phyloP scores from a whole-genome alignment of 768 basidiomycete genomes.

The Crepidotus variabilis region DNA sequence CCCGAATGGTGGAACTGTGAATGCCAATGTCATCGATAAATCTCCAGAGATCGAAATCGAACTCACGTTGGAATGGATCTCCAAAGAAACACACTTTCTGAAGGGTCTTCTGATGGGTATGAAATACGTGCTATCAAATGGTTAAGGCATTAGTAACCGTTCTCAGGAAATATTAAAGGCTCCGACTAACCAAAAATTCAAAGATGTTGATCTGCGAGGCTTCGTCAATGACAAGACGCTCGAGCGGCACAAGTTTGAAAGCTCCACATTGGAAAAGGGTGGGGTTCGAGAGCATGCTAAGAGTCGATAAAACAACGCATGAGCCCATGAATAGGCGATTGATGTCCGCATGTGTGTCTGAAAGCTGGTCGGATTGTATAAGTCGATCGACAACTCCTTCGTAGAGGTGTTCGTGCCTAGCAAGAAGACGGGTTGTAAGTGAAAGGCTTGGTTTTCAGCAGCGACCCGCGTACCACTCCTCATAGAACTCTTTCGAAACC shows the following conservation, averaged over 20 bases:
- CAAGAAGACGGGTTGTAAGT: neutral
- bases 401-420: conserved; percentile 52
- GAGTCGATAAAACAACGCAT: conserved; percentile 41
- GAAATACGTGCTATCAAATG: conserved; percentile 37
- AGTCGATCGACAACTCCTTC: conserved; percentile 24
- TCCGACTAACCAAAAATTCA: conserved; percentile 41
- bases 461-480: conserved; percentile 33
- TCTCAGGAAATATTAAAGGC: neutral
- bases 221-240: conserved; percentile 48
- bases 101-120: conserved; percentile 30
- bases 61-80: conserved; percentile 46
- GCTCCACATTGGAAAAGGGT: conserved; percentile 27
- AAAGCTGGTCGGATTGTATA: conserved; percentile 40
- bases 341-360: conserved; percentile 17
- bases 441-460: too few species aligned
- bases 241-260: conserved; percentile 35
- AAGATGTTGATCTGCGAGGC: conserved; percentile 47
- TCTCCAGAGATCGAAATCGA: neutral
- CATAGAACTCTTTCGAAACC: conserved; percentile 44
- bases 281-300: conserved; percentile 50
- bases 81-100: conserved; percentile 49
- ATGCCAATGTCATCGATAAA: neutral
- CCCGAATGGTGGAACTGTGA: conserved; percentile 48
- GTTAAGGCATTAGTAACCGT: neutral
- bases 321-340: conserved; percentile 23